phyloP scores from a whole-genome alignment of 2,329 filamentous ascomycete genomes.

The Aspergillus cejpii region DNA sequence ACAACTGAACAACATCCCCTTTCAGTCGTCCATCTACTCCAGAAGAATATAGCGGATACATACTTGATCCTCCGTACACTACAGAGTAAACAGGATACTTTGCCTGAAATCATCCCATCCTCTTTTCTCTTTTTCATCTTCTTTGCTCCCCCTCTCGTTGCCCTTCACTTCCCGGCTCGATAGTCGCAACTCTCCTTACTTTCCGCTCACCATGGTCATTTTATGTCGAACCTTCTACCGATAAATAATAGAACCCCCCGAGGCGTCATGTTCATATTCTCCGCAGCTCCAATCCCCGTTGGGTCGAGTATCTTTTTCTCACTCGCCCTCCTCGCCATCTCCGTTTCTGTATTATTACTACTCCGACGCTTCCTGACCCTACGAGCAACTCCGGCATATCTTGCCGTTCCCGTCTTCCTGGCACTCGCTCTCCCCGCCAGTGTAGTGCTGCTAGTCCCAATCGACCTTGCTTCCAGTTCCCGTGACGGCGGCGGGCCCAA shows the following conservation, averaged over 20 bases:
- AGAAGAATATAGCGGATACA: too few species aligned
- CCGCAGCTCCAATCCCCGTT: constrained; percentile 48
- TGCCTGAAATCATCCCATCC: too few species aligned
- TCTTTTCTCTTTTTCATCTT: background rate
- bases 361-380: constrained; percentile 85
- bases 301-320: constrained; percentile 74
- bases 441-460: constrained; percentile 85
- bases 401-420: constrained; percentile 88
- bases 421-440: constrained; percentile 88
- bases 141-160: constrained; percentile 1
- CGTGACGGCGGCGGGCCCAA: constrained; percentile 63
- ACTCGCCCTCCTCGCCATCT: constrained; percentile 66
- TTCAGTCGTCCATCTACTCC: too few species aligned
- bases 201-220: constrained; percentile 9
- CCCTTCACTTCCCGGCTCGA: constrained; percentile 7
- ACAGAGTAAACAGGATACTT: too few species aligned
- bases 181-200: constrained; percentile 11
- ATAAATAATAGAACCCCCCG: constrained; percentile 9
- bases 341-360: constrained; percentile 70
- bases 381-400: constrained; percentile 81
- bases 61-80: too few species aligned
- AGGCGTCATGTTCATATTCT: constrained; percentile 26
- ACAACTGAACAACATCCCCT: too few species aligned
- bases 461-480: constrained; percentile 85
- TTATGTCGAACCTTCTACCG: constrained; percentile 6